phyloP scores from a whole-genome alignment of 176 grass and related monocot genomes.

The Aegilops sharonensis region DNA sequence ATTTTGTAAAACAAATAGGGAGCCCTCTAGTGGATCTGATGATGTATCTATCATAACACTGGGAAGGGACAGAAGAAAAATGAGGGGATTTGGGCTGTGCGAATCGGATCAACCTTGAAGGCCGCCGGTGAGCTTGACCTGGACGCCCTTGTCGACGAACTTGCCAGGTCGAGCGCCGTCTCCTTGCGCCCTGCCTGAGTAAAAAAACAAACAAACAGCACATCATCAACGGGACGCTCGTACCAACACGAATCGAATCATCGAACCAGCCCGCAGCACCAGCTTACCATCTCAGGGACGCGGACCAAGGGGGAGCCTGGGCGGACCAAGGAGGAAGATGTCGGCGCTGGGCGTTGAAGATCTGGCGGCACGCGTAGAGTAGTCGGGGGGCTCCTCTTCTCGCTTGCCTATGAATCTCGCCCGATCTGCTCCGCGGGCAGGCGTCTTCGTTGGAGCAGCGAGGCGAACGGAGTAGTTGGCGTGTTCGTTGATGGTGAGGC shows the following conservation, averaged over 20 bases:
- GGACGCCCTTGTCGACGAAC: slow-evolving; percentile 89
- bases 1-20: not conserved
- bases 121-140: slow-evolving; percentile 82
- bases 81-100: too few species aligned
- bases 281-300: not conserved
- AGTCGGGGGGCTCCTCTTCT: too few species aligned
- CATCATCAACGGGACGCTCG: not conserved
- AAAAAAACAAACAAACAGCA: not conserved
- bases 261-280: too few species aligned
- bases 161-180: slow-evolving; percentile 77
- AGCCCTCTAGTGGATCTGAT: not conserved
- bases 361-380: too few species aligned
- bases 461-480: too few species aligned
- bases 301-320: too few species aligned
- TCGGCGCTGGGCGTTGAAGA: too few species aligned
- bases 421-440: too few species aligned
- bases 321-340: not conserved
- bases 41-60: not conserved
- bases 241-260: not conserved
- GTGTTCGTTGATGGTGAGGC: too few species aligned
- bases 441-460: too few species aligned
- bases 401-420: too few species aligned
- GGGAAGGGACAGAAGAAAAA: too few species aligned
- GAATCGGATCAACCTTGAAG: slow-evolving; percentile 49
- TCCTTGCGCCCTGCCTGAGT: slow-evolving; percentile 81